phyloP scores from a whole-genome alignment of 148 eudicot species.

The Euryodendron excelsum region DNA sequence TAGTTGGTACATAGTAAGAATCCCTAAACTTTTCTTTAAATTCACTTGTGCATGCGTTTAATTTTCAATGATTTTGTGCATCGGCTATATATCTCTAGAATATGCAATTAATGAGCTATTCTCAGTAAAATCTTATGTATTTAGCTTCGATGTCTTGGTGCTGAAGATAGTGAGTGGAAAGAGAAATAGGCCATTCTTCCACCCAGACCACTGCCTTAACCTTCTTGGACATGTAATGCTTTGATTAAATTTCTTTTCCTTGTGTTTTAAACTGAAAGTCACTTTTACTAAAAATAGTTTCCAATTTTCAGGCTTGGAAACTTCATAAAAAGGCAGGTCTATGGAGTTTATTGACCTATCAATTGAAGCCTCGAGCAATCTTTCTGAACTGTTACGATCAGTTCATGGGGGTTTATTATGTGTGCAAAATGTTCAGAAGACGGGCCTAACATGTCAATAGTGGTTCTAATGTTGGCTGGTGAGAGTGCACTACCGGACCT shows the following conservation, averaged over 20 bases:
- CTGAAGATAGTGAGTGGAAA: conserved; percentile 30
- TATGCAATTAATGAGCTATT: conserved; percentile 21
- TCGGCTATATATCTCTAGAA: conserved; percentile 40
- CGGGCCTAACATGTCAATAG: conserved; percentile 25
- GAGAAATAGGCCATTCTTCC: conserved; percentile 22
- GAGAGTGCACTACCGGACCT: conserved; percentile 20
- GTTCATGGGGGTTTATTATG: conserved; percentile 27
- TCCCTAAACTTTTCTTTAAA: neutral
- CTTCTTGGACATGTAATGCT: conserved; percentile 36
- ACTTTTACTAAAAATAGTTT: neutral
- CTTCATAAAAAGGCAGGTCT: conserved; percentile 12
- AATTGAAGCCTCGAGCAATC: neutral
- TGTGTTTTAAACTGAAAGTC: too few relatives aligned
- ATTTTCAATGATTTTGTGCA: conserved; percentile 1
- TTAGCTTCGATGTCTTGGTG: conserved; percentile 35
- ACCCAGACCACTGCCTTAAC: conserved; percentile 24
- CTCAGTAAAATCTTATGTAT: conserved; percentile 31
- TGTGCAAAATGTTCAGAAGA: conserved; percentile 26
- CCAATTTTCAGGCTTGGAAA: conserved; percentile 10
- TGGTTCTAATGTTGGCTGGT: conserved; percentile 18
- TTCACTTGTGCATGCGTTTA: too few relatives aligned
- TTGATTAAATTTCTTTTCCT: too few relatives aligned
- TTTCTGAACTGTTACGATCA: conserved; percentile 3
- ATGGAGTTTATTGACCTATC: conserved; percentile 18
- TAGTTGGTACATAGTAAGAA: conserved; percentile 23